Conservation (phyloP, 2,329 filamentous ascomycete genomes). For the Aspergillus bombycis region DNA sequence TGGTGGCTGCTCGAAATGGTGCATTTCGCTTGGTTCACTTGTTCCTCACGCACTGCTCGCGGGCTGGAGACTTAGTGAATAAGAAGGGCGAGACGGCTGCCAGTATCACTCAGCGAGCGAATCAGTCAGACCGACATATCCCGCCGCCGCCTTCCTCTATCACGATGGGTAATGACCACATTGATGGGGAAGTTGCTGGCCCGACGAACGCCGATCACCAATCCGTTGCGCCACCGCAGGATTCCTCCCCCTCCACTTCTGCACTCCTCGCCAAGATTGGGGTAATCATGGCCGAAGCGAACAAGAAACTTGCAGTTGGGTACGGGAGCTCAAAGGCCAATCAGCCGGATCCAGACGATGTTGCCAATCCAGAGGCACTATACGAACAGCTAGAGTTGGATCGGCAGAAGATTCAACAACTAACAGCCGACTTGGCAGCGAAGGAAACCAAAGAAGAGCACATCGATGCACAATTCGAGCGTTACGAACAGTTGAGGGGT, state of each 20-base stretch:
- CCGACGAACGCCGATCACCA: conserved; percentile 35
- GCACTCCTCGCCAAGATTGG: conserved; percentile 71
- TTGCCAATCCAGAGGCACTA: conserved; percentile 46
- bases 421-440: conserved; percentile 38
- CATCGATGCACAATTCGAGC: conserved; percentile 40
- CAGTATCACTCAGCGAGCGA: conserved; percentile 74
- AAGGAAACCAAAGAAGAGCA: conserved; percentile 42
- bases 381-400: conserved; percentile 49
- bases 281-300: conserved; percentile 70
- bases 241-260: conserved; percentile 65
- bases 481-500: conserved; percentile 41
- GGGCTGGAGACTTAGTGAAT: conserved; percentile 78
- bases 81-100: conserved; percentile 80
- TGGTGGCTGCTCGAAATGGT: conserved; percentile 81
- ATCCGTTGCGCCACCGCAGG: conserved; percentile 39
- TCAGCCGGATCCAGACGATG: conserved; percentile 52
- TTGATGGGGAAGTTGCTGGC: conserved; percentile 31
- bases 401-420: conserved; percentile 46
- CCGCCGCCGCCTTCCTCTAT: conserved; percentile 73
- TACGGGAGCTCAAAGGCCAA: conserved; percentile 67
- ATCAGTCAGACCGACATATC: conserved; percentile 67
- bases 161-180: conserved; percentile 43
- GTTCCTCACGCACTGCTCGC: conserved; percentile 75
- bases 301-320: conserved; percentile 65
- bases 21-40: conserved; percentile 74